phyloP scores from a whole-genome alignment of 768 basidiomycete species.

The Kwoniella mangroviensis region DNA sequence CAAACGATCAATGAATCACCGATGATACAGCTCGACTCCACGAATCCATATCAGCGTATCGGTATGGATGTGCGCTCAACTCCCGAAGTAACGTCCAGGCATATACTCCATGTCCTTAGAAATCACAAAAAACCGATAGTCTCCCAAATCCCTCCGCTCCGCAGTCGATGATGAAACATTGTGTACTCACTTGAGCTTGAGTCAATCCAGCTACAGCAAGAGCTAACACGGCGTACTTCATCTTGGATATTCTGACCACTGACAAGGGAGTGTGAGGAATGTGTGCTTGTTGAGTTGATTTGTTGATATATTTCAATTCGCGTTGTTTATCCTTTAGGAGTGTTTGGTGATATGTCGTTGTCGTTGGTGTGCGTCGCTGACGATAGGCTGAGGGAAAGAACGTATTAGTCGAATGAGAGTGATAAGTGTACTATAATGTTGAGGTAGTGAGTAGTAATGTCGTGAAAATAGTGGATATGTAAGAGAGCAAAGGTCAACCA shows the following conservation, averaged over 20 bases:
- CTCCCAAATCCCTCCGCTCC: neutral
- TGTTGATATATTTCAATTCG: neutral
- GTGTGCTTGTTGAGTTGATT: neutral
- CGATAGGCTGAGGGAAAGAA: neutral
- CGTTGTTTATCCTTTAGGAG: neutral
- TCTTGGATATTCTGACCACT: constrained; percentile 6
- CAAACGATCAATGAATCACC: neutral
- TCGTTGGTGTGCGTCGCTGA: neutral
- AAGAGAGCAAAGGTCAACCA: neutral
- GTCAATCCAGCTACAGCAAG: constrained; percentile 29
- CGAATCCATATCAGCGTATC: too few relatives aligned
- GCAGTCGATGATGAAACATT: neutral
- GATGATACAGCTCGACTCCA: too few relatives aligned
- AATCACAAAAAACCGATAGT: neutral
- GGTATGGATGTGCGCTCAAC: neutral
- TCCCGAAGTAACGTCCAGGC: neutral
- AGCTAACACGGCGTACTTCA: constrained; percentile 30
- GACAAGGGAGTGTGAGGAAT: neutral
- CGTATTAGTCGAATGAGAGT: neutral
- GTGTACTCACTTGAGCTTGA: constrained; percentile 32
- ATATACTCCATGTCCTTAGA: too few relatives aligned
- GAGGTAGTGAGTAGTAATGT: neutral
- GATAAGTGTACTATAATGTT: neutral
- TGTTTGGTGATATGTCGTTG: neutral
- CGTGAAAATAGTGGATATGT: neutral